Evolutionary conservation across 108 stramenopile genomes (phyloP).

Genomic region (Skeletonema tropicum): DNA sequence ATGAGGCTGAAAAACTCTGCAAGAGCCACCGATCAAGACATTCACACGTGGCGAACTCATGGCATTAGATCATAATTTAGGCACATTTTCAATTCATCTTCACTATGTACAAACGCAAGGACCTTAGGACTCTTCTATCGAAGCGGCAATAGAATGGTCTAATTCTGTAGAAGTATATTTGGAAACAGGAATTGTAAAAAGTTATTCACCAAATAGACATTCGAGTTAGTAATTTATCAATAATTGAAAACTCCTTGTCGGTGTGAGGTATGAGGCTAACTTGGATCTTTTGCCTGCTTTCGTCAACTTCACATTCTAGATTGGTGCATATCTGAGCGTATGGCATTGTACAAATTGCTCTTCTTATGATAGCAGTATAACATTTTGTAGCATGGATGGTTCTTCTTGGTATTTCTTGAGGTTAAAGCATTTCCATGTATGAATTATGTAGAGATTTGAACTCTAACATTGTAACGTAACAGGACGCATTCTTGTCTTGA

Average conservation of each 20-base stretch:
- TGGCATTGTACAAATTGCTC: not conserved
- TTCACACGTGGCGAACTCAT: not conserved
- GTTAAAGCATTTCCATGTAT: conserved; percentile 15
- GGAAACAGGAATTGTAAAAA: no score
- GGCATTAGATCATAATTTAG: not conserved
- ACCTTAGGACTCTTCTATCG: no score
- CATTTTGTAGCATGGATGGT: not conserved
- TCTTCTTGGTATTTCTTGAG: conserved; percentile 9
- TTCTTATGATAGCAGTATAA: not conserved
- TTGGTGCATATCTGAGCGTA: not conserved
- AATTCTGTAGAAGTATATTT: no score
- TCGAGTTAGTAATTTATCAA: not conserved
- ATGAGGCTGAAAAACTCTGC: not conserved
- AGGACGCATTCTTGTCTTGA: not conserved
- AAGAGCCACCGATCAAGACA: not conserved
- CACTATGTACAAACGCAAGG: no score
- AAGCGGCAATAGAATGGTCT: no score
- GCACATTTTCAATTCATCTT: not conserved
- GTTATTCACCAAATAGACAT: not conserved
- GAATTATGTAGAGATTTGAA: conserved; percentile 15
- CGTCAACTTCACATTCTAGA: not conserved
- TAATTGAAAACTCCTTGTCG: conserved; percentile 3
- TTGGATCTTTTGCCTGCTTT: not conserved
- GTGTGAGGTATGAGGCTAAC: not conserved
- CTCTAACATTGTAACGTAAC: conserved; percentile 3